Conservation (phyloP, 495 filamentous ascomycete genomes). For the Xylaria scruposa region DNA sequence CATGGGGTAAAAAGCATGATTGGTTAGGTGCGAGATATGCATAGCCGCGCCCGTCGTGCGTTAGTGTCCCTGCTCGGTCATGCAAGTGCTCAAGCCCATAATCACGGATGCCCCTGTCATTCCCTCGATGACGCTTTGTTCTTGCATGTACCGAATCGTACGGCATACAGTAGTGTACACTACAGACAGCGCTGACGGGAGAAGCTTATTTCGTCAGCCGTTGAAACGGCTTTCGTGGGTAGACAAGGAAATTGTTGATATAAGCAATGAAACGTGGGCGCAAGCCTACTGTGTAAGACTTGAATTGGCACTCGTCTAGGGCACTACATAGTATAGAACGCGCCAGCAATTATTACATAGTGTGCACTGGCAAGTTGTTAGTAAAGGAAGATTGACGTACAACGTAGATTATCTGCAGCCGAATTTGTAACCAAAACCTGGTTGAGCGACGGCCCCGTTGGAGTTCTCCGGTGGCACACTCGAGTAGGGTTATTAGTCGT, state of each 20-base stretch:
- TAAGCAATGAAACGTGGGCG: constrained; percentile 7
- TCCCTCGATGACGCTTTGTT: constrained; percentile 12
- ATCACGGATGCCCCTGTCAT: constrained; percentile 38
- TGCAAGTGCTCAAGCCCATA: constrained; percentile 46
- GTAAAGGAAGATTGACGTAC: neutral
- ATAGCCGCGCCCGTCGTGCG: constrained; percentile 51
- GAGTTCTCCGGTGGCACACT: neutral
- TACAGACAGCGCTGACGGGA: constrained; percentile 27
- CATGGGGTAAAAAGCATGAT: constrained; percentile 42
- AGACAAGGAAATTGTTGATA: neutral
- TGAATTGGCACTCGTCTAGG: neutral
- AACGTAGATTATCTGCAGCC: constrained; percentile 3
- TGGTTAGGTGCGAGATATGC: constrained; percentile 46
- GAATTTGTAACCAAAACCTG: constrained; percentile 7
- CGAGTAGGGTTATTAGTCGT: neutral
- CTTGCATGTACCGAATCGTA: constrained; percentile 13
- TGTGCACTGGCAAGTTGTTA: neutral
- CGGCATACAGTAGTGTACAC: constrained; percentile 14
- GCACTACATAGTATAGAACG: constrained; percentile 2
- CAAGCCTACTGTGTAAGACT: constrained; percentile 12
- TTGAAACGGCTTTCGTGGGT: constrained; percentile 26
- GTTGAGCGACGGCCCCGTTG: constrained; percentile 19
- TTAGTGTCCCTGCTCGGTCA: constrained; percentile 44
- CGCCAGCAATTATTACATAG: neutral
- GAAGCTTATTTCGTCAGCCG: constrained; percentile 30